phyloP scores from a whole-genome alignment of 495 filamentous ascomycete genomes.

The Aspergillus sclerotioniger region DNA sequence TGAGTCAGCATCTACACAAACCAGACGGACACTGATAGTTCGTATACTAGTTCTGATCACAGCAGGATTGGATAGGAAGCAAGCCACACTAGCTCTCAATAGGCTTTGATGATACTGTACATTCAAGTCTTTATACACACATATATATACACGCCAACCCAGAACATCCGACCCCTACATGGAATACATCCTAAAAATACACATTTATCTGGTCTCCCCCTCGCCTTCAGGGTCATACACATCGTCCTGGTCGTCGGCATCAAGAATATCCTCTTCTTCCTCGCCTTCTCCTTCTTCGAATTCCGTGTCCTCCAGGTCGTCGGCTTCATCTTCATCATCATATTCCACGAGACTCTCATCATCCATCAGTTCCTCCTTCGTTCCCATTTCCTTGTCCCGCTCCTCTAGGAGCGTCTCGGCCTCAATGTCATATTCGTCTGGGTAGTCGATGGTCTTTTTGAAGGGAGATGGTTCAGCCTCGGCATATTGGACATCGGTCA shows the following conservation, averaged over 20 bases:
- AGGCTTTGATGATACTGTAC: background rate
- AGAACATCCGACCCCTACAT: background rate
- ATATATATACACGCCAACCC: background rate
- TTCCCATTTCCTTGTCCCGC: constrained; percentile 8
- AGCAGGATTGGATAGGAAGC: no score
- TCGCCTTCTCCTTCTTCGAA: background rate
- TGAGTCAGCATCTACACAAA: constrained; percentile 13
- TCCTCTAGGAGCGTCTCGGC: constrained; percentile 18
- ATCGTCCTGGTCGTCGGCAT: background rate
- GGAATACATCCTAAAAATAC: background rate
- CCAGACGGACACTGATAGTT: background rate
- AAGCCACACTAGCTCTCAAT: no score
- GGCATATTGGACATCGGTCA: background rate
- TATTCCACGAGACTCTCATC: constrained; percentile 5
- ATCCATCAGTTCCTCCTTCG: constrained; percentile 20
- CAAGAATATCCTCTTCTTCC: constrained; percentile 3
- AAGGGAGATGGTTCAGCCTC: background rate
- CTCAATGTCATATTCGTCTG: constrained; percentile 29
- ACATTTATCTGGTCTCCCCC: background rate
- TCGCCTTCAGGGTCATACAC: background rate
- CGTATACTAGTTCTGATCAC: background rate
- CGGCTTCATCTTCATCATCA: background rate
- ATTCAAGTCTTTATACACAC: background rate
- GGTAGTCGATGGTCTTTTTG: constrained; percentile 16
- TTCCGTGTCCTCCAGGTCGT: background rate